These are phyloP conservation scores for Pyrenophora seminiperda DNA, from an alignment of 2,329 filamentous ascomycete genomes.

Conservation along the genomic window DNA sequence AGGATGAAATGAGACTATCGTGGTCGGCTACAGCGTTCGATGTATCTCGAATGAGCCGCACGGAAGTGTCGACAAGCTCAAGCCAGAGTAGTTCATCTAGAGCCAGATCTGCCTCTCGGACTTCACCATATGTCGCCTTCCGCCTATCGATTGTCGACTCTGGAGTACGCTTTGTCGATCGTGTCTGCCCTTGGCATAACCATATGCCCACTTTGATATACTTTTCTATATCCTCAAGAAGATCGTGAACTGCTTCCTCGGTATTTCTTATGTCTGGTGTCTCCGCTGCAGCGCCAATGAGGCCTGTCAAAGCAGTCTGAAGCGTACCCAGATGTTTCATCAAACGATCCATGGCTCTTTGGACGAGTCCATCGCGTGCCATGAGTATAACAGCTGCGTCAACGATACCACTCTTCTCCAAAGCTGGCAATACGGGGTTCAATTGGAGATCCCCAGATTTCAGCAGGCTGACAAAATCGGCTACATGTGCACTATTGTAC, in stretches of 20 bases:
- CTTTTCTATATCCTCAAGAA: constrained; percentile 80
- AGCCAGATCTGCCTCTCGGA: constrained; percentile 63
- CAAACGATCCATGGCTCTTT: constrained; percentile 82
- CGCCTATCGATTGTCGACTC: constrained; percentile 48
- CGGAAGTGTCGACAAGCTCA: constrained; percentile 66
- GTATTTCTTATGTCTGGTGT: constrained; percentile 63
- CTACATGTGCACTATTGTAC: constrained; percentile 81
- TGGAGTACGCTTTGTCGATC: constrained; percentile 53
- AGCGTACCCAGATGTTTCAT: constrained; percentile 80
- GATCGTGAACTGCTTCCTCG: constrained; percentile 70
- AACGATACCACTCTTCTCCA: constrained; percentile 87
- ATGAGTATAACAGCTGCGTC: constrained; percentile 92
- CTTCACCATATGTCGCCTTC: constrained; percentile 44
- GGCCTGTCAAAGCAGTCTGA: constrained; percentile 75
- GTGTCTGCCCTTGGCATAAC: constrained; percentile 87
- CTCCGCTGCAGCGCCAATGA: constrained; percentile 67
- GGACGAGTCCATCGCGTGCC: constrained; percentile 82
- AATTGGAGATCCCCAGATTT: constrained; percentile 79
- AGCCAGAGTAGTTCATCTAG: constrained; percentile 70
- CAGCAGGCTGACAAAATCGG: constrained; percentile 78
- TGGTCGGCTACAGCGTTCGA: constrained; percentile 55
- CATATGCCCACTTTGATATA: constrained; percentile 93
- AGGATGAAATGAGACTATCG: constrained; percentile 33
- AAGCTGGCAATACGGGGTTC: constrained; percentile 78
- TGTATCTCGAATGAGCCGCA: constrained; percentile 57